phyloP scores from a whole-genome alignment of 257 asterid species.

The Capsicum pubescens region DNA sequence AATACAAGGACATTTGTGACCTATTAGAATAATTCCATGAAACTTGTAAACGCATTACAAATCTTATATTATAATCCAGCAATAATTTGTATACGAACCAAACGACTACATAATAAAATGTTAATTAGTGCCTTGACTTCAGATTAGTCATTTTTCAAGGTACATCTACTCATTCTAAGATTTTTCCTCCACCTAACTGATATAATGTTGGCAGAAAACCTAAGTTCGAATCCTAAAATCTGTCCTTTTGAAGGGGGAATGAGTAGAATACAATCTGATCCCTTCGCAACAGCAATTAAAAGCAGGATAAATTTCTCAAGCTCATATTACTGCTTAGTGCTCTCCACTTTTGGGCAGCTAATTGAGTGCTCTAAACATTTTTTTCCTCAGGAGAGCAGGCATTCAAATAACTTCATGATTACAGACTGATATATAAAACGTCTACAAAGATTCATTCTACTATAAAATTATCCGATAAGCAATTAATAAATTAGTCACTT shows the following conservation, averaged over 20 bases:
- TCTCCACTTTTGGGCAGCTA: conserved; percentile 19
- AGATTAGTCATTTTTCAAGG: not conserved
- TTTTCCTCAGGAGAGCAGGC: not conserved
- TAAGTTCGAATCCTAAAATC: not conserved
- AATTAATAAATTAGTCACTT: not conserved
- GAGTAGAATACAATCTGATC: conserved; percentile 5
- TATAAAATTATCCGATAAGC: not conserved
- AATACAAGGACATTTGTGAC: not conserved
- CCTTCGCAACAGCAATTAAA: not conserved
- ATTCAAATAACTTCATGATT: not conserved
- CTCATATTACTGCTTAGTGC: not conserved
- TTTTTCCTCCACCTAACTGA: not conserved
- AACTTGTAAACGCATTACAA: not conserved
- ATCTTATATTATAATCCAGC: not conserved
- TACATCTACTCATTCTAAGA: not conserved
- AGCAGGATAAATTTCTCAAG: conserved; percentile 4
- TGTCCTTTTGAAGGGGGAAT: not conserved
- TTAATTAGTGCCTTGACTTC: not conserved
- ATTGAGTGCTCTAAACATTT: not conserved
- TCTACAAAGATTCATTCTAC: not conserved
- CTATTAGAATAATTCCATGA: not conserved
- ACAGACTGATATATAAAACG: not conserved
- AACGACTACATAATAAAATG: not conserved
- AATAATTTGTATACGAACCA: not conserved
- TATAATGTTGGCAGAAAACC: not conserved